Percentiles rank a stretch among this genome's conserved stretches.
Conservation (phyloP, 1,284 basidiomycete species). For the Rhodotorula sp. region DNA sequence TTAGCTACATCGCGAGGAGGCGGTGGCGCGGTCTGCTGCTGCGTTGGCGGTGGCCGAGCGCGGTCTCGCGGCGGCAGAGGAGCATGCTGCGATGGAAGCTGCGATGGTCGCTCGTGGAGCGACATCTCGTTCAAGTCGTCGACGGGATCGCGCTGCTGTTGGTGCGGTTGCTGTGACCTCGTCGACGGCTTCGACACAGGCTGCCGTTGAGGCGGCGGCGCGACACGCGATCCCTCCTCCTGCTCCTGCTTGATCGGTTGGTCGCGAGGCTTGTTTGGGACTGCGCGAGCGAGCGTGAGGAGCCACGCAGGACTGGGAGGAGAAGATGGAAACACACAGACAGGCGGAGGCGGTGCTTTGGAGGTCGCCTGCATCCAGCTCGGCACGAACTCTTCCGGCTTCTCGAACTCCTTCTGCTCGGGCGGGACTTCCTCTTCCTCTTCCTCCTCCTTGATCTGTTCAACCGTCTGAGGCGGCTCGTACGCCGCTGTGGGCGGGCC, state of each 20-base stretch:
- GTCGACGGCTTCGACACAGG: not conserved
- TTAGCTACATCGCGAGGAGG: not conserved
- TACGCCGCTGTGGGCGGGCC: constrained; percentile 20
- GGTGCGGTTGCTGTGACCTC: not conserved
- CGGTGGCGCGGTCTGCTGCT: not conserved
- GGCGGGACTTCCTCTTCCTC: constrained; percentile 15
- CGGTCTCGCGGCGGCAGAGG: not conserved
- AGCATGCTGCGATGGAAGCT: not conserved
- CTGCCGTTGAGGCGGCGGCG: not conserved
- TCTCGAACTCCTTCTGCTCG: not conserved
- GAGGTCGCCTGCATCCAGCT: constrained; percentile 29
- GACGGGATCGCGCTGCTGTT: constrained; percentile 1
- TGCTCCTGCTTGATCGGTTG: not conserved
- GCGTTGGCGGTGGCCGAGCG: not conserved
- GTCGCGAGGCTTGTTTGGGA: not conserved
- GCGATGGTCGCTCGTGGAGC: not conserved
- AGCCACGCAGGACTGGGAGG: not conserved
- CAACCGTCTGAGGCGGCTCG: constrained; percentile 20
- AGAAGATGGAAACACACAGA: not conserved
- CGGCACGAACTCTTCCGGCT: constrained; percentile 20
- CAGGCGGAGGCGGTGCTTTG: not conserved
- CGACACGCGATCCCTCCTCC: not conserved
- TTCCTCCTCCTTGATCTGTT: constrained; percentile 27
- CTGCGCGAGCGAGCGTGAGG: not conserved
- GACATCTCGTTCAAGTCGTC: constrained; percentile 6